Evolutionary conservation across 768 basidiomycete genomes (phyloP), one percentile per base, ranked within the genome.

Genomic region (Boletus huronensis): DNA sequence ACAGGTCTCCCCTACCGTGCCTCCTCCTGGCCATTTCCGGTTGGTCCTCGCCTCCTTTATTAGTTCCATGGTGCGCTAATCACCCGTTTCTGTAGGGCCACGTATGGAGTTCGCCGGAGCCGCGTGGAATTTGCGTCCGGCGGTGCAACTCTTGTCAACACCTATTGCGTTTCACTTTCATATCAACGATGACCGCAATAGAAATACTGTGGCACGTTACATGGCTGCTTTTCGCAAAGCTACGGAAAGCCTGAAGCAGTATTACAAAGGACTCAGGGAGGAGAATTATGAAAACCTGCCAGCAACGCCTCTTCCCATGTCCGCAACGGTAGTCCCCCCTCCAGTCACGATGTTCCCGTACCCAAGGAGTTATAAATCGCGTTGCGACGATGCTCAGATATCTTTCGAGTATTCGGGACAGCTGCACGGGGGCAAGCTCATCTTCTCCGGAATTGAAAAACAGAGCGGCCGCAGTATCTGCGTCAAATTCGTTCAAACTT

Each of bases 171-270:
- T 72, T 31, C 28, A 61, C 34, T 64, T 47, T 43, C 64, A 73
- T 32, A 35, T 48, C 5, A 60, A 62, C 10, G 58, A 71, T 54
- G 55, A 41, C 19, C 23, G 47, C 0, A 55, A 53, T 39, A 48
- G 45, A 5, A 2, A 38, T 17, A 23, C 4, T 0, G 38, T n/a
- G 0, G 63, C 63, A 43, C 63, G 62, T 31, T 50, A 63, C 48
- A 48, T 73, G 44, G 64, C 60, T 28, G 69, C 71, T 14, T 58
- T 72, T 17, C 55, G 57, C 36, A 60, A 60, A 13, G 71, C 70
- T 10, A 32, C 60, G 21, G 41, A 31, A 46, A 28, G 57, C 28
- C 53, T 74, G 13, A 28, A 57, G 41, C 5, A 42, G n/a, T 67
- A 68, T 60, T 72, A 74, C 36, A 26, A 63, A n/a, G n/a, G n/a